Percentiles rank a stretch among this genome's conserved stretches.
phyloP scores from a whole-genome alignment of 805 yeast species.

The Torulaspora quercuum region DNA sequence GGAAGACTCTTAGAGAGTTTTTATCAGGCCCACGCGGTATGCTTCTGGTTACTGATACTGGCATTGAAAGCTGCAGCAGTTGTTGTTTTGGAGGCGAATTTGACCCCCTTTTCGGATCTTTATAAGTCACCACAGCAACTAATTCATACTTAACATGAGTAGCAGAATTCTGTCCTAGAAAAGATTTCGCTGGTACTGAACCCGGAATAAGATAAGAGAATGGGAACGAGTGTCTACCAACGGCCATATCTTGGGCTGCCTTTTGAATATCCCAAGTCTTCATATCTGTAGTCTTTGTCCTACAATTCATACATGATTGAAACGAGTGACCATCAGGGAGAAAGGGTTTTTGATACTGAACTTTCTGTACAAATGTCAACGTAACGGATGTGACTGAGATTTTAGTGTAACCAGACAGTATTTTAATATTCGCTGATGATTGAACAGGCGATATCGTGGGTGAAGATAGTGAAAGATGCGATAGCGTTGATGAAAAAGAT shows the following conservation, averaged over 20 bases:
- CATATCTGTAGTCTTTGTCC: constrained; percentile 51
- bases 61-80: constrained; percentile 49
- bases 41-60: constrained; percentile 72
- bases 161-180: constrained; percentile 50
- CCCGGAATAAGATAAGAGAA: constrained; percentile 90
- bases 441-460: constrained; percentile 20
- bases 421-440: constrained; percentile 28
- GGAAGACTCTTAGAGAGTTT: constrained; percentile 85
- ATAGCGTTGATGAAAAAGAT: constrained; percentile 24
- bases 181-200: constrained; percentile 70
- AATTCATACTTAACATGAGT: constrained; percentile 69
- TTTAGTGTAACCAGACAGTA: constrained; percentile 39
- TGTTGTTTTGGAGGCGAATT: constrained; percentile 26
- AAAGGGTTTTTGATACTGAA: constrained; percentile 65
- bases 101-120: constrained; percentile 31
- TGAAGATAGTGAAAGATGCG: constrained; percentile 23
- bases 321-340: constrained; percentile 49
- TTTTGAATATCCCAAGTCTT: constrained; percentile 87
- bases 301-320: constrained; percentile 57
- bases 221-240: constrained; percentile 82
- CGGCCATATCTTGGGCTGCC: constrained; percentile 52
- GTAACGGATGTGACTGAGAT: constrained; percentile 56
- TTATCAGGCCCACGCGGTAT: constrained; percentile 78
- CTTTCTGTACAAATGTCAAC: constrained; percentile 67
- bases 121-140: constrained; percentile 54